Percentiles rank a stretch among this genome's conserved stretches.
Evolutionary conservation across 2,329 filamentous ascomycete genomes (phyloP).

Genomic region (Aspergillus phoenicis): DNA sequence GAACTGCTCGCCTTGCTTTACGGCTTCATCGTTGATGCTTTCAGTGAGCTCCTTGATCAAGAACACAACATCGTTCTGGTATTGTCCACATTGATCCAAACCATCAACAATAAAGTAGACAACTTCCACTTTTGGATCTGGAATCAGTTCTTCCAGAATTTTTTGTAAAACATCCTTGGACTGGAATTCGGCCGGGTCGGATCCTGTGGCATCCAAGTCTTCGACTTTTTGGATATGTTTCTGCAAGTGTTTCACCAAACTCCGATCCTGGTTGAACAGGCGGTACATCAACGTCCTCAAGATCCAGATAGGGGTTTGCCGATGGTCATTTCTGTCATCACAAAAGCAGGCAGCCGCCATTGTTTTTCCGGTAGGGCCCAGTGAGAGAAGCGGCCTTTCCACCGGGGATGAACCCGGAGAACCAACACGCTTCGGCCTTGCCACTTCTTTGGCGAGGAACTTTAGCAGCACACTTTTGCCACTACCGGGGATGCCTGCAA

Average conservation of each 20-base stretch:
- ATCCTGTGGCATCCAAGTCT: background rate
- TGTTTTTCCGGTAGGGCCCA: background rate
- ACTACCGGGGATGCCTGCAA: constrained; percentile 2
- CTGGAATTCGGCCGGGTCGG: background rate
- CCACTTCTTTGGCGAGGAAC: background rate
- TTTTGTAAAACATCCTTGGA: background rate
- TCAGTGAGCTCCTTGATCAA: background rate
- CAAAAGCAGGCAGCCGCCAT: constrained; percentile 3
- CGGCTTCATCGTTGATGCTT: background rate
- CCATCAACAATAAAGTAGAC: constrained; percentile 6
- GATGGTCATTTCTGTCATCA: background rate
- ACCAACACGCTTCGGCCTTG: background rate
- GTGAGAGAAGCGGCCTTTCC: too few species aligned
- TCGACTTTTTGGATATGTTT: background rate
- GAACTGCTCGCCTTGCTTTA: background rate
- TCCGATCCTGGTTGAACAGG: background rate
- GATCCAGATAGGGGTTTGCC: background rate
- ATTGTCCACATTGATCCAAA: background rate
- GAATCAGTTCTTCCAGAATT: background rate
- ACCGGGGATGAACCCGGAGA: too few species aligned
- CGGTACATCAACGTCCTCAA: constrained; percentile 1
- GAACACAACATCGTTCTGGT: background rate
- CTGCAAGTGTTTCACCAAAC: background rate
- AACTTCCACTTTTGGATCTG: background rate
- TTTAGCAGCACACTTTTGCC: constrained; percentile 4